Evolutionary conservation across 805 yeast species (phyloP).

Genomic region (Isabelozyma heimii): DNA sequence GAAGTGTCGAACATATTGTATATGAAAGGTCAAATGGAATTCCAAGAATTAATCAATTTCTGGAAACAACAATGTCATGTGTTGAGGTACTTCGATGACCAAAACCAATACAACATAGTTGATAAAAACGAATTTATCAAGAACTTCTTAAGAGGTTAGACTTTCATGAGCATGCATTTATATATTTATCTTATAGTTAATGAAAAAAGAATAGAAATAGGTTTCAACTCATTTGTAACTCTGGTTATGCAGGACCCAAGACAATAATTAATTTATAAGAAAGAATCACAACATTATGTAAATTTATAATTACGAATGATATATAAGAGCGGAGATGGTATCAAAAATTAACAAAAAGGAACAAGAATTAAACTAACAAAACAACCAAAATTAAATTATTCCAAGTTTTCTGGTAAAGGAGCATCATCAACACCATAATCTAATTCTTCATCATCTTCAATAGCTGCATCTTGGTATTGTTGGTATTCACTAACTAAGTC

Average conservation of each 20-base stretch:
- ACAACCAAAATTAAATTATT: slow-evolving; percentile 13
- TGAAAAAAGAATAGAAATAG: neutral
- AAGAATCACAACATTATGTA: neutral
- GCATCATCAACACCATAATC: slow-evolving; percentile 63
- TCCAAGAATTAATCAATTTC: slow-evolving; percentile 81
- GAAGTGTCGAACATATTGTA: slow-evolving; percentile 65
- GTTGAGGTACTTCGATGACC: slow-evolving; percentile 74
- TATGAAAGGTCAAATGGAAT: slow-evolving; percentile 88
- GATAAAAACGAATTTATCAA: slow-evolving; percentile 63
- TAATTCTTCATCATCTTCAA: slow-evolving; percentile 73
- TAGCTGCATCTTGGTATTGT: slow-evolving; percentile 84
- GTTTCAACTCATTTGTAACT: neutral
- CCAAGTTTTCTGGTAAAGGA: slow-evolving; percentile 53
- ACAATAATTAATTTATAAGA: no score
- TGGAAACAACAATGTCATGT: slow-evolving; percentile 90
- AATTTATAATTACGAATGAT: neutral
- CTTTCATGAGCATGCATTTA: neutral
- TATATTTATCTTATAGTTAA: neutral
- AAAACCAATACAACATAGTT: slow-evolving; percentile 52
- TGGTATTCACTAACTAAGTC: slow-evolving; percentile 87
- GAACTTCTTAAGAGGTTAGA: slow-evolving; percentile 63
- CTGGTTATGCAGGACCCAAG: no score
- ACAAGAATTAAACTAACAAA: neutral
- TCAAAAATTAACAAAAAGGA: neutral
- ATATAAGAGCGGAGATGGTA: neutral